Evolutionary conservation across 2,329 filamentous ascomycete genomes (phyloP), one percentile per base, ranked within the genome.

Genomic region (Penicillium sp.): DNA sequence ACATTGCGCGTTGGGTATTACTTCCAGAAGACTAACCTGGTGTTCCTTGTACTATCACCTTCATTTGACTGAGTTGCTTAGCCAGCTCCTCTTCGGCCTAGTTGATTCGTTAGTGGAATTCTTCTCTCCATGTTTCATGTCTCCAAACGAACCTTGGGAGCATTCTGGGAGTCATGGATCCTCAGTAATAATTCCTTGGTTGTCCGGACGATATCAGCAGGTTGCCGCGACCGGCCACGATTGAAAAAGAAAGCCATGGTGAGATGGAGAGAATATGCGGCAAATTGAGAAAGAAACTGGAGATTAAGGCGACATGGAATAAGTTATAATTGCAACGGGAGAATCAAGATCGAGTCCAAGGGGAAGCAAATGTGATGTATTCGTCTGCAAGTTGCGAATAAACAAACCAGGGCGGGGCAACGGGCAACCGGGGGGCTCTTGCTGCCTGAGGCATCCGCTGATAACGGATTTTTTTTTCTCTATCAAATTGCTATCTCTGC

Each of bases 11-110:
- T 17, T 21, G 9, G 9, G 17, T 29, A 9, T 21, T 37, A 27
- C 29, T 31, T 25, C 35, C 19, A 45, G n/a, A 21, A 29, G 31
- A 61, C 67, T 27, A 58, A 95, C 92, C 92, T 77, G 91, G 90
- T 60, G 92, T 96, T 65, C 93, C 94, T 81, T 97, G 93, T 15
- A 99, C 85, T 59, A 94, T 86, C 62, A 92, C 80, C 76, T 97
- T 97, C 88, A 97, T 96, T 75, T 96, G 90, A 52, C 84, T 83
- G 62, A 99, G 84, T 66, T 93, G 88, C 72, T 91, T 91, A 49
- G 91, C 89, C 62, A 96, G 82, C 71, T 97, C 93, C 72, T 97
- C 93, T 69, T 86, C 85, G 61, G 88, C 84, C 92, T 96, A 66
- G 84, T 84, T 78, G 84, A 86, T 60, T 78, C 74, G 62, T 81